These are phyloP conservation scores for Aspergillus ostianus DNA, from an alignment of 495 filamentous ascomycete species.

Conservation along the genomic window DNA sequence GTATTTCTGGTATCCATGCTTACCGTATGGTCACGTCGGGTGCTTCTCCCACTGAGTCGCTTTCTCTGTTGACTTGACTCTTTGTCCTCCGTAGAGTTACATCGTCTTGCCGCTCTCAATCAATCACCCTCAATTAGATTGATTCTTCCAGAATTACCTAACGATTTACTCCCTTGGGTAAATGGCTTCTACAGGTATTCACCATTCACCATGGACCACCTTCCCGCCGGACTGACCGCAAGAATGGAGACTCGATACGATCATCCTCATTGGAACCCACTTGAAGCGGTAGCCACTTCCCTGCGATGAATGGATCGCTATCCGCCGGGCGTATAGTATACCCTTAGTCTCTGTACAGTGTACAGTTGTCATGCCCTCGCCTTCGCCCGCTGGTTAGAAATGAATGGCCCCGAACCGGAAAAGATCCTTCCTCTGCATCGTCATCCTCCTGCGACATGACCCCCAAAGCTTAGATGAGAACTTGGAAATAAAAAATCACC, in stretches of 20 bases:
- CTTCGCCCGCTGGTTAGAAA: no score
- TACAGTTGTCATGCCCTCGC: neutral
- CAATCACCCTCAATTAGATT: neutral
- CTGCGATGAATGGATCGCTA: neutral
- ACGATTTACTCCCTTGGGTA: neutral
- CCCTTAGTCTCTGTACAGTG: no score
- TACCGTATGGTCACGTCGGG: no score
- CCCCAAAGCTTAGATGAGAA: neutral
- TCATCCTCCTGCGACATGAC: constrained; percentile 1
- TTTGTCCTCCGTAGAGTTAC: neutral
- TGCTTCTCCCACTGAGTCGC: no score
- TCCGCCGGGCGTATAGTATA: neutral
- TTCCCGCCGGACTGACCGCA: neutral
- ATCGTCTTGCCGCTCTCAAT: neutral
- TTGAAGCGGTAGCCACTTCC: neutral
- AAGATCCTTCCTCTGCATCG: constrained; percentile 4
- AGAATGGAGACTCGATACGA: neutral
- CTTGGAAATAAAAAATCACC: neutral
- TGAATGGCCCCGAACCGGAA: no score
- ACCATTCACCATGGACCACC: no score
- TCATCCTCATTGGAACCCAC: no score
- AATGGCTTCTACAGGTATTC: no score
- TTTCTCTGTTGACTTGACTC: neutral
- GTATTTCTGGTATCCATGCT: neutral
- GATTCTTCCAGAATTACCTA: neutral